A percentile compares a stretch with the other conserved stretches of the same genome.
Evolutionary conservation across 2,329 filamentous ascomycete species (phyloP).

Genomic region (Apiospora pterosperma): DNA sequence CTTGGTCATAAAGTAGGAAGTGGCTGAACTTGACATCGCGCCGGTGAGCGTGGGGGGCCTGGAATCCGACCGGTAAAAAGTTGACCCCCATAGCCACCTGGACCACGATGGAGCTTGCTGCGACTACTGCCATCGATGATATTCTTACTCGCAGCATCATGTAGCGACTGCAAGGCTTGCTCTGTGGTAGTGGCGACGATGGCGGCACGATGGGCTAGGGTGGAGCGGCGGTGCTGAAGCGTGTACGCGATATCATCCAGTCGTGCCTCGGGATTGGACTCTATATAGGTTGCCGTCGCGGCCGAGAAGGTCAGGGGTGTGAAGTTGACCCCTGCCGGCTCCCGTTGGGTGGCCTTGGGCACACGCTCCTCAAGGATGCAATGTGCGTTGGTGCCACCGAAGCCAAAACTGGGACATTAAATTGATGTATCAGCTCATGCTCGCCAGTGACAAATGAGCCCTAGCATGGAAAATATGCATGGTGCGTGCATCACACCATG

Average conservation of each 20-base stretch:
- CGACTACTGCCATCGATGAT: not conserved
- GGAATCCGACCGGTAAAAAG: not conserved
- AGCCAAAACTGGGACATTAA: conserved; percentile 18
- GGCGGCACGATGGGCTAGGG: not conserved
- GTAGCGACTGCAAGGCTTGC: not conserved
- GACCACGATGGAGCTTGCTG: too few species aligned
- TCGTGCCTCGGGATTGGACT: not conserved
- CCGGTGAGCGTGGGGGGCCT: not conserved
- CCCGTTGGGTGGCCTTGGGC: conserved; percentile 10
- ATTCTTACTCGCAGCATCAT: not conserved
- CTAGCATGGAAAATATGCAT: conserved; percentile 31
- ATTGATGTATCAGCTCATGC: conserved; percentile 25
- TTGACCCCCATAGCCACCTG: not conserved
- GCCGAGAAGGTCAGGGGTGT: conserved; percentile 15
- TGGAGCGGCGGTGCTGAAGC: conserved; percentile 4
- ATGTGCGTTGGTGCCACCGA: conserved; percentile 42
- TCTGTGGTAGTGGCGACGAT: not conserved
- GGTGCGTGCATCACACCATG: too few species aligned
- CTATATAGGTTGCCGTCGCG: not conserved
- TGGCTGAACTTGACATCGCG: not conserved
- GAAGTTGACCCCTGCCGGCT: conserved; percentile 6
- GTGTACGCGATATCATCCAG: conserved; percentile 2
- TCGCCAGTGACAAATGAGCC: conserved; percentile 41
- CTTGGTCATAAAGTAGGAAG: not conserved
- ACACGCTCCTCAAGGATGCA: conserved; percentile 39